These are phyloP conservation scores for Monosporascus sp. DNA, from an alignment of 2,329 filamentous ascomycete genomes.

Conservation along the genomic window DNA sequence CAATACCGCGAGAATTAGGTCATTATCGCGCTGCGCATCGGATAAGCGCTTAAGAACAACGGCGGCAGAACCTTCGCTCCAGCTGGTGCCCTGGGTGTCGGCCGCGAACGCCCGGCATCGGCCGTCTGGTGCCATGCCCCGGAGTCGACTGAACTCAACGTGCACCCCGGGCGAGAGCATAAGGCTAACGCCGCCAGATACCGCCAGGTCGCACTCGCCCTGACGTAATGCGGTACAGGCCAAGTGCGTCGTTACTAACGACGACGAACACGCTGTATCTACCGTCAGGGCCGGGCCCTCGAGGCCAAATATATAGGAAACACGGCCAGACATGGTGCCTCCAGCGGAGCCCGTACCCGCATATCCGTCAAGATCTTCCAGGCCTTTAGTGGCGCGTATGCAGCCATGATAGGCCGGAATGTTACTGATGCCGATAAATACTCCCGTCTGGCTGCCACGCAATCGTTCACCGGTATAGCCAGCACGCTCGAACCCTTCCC, in stretches of 20 bases:
- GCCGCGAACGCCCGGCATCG: constrained; percentile 13
- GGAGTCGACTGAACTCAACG: constrained; percentile 11
- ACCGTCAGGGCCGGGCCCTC: constrained; percentile 21
- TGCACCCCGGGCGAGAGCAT: constrained; percentile 14
- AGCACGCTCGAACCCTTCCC: constrained; percentile 22
- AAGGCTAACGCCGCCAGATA: constrained; percentile 13
- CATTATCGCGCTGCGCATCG: constrained; percentile 14
- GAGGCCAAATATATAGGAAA: constrained; percentile 19
- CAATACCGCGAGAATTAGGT: constrained; percentile 14
- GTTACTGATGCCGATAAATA: constrained; percentile 21
- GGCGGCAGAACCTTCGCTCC: constrained; percentile 10
- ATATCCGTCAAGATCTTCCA: constrained; percentile 20
- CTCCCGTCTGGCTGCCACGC: constrained; percentile 18
- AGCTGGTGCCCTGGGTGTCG: constrained; percentile 13
- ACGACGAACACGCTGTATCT: constrained; percentile 20
- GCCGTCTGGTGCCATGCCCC: constrained; percentile 12
- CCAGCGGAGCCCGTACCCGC: constrained; percentile 18
- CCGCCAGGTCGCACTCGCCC: constrained; percentile 15
- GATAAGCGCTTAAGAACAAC: constrained; percentile 14
- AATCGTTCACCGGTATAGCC: constrained; percentile 18
- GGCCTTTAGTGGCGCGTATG: too few relatives aligned
- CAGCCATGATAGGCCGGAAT: constrained; percentile 14
- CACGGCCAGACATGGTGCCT: constrained; percentile 18
- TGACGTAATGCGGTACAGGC: constrained; percentile 15
- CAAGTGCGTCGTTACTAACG: constrained; percentile 14